Conservation (phyloP, 192 early-diverging fungal species). For the Backusella sp. region DNA sequence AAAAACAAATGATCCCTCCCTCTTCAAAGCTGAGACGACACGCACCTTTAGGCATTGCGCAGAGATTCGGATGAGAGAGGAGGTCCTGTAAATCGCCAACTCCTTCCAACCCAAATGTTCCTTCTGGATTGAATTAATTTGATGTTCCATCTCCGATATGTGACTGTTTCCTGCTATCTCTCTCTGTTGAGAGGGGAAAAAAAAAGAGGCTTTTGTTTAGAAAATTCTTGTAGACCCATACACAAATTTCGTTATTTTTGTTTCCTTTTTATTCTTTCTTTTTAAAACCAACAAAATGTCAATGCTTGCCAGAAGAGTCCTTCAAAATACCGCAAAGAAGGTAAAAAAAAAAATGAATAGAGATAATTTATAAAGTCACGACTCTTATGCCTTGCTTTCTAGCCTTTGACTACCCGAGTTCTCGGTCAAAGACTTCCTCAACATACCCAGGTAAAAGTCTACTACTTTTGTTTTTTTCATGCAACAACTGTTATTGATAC, state of each 20-base stretch:
- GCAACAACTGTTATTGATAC: background rate
- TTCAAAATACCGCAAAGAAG: slow-evolving; percentile 1
- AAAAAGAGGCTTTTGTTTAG: slow-evolving; percentile 9
- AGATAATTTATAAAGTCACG: no score
- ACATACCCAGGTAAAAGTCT: background rate
- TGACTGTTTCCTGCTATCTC: background rate
- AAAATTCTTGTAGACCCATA: slow-evolving; percentile 5
- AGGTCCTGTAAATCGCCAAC: background rate
- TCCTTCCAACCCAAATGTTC: background rate
- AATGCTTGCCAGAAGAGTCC: background rate
- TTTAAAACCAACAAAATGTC: background rate
- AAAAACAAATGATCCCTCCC: no score
- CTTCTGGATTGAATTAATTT: background rate
- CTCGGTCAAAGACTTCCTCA: background rate
- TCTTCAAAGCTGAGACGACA: background rate
- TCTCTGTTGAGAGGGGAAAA: background rate
- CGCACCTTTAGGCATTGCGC: slow-evolving; percentile 21
- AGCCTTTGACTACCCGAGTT: background rate
- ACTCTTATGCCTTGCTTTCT: background rate
- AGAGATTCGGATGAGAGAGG: slow-evolving; percentile 20
- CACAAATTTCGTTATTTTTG: background rate
- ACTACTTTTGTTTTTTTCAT: background rate
- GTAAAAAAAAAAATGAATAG: background rate
- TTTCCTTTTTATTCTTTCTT: background rate
- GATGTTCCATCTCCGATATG: background rate